phyloP scores from a whole-genome alignment of 1,139 yeast species.

The Suhomyces terraborum region DNA sequence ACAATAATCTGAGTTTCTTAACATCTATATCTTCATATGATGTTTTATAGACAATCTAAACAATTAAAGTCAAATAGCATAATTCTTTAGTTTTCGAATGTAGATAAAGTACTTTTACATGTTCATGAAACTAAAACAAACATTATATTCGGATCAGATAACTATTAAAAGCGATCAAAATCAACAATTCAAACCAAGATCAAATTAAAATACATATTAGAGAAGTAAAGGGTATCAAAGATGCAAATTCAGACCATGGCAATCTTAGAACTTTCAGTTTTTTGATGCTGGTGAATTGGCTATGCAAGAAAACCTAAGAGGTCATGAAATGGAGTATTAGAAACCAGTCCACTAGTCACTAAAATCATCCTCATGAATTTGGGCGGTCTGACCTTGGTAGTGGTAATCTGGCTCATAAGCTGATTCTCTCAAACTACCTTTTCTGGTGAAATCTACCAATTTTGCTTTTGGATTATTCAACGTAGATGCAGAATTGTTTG shows the following conservation, averaged over 20 bases:
- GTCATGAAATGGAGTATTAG: neutral
- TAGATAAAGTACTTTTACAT: too few relatives aligned
- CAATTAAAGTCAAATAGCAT: too few relatives aligned
- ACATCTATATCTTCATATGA: neutral
- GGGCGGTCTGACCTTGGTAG: conserved; percentile 38
- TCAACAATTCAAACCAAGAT: neutral
- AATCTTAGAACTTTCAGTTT: conserved; percentile 4
- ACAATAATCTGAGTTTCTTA: neutral
- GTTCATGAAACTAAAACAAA: neutral
- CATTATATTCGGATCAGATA: neutral
- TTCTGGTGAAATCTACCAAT: conserved; percentile 55
- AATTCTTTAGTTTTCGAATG: too few relatives aligned
- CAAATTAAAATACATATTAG: conserved; percentile 11
- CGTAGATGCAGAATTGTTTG: conserved; percentile 12
- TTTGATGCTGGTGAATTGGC: conserved; percentile 7
- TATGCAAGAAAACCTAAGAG: conserved; percentile 6
- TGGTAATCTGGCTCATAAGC: conserved; percentile 34
- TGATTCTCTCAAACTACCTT: conserved; percentile 47
- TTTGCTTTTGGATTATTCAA: conserved; percentile 36
- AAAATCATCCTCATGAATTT: conserved; percentile 39
- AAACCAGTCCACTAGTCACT: conserved; percentile 26
- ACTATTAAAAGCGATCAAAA: neutral
- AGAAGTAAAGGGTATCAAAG: conserved; percentile 12
- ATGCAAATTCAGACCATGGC: conserved; percentile 9
- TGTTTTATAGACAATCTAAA: neutral